These are phyloP conservation scores for Coniferiporia weirii DNA, from an alignment of 1,284 basidiomycete species.

Conservation along the genomic window DNA sequence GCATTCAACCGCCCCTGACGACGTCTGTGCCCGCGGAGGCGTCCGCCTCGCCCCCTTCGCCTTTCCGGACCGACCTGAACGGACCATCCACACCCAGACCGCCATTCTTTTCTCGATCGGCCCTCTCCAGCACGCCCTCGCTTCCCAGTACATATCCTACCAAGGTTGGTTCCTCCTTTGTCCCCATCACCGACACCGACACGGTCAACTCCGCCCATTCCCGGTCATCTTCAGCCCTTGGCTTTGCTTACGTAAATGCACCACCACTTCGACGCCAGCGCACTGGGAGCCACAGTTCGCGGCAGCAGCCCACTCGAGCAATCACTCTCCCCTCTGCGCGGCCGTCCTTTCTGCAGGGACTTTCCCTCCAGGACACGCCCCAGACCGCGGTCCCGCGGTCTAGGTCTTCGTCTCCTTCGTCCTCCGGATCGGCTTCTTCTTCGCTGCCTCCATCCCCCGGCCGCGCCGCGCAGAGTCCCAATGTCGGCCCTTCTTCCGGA, in stretches of 20 bases:
- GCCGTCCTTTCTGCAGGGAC: constrained; percentile 3
- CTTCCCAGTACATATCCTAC: not conserved
- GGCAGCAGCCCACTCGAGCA: constrained; percentile 7
- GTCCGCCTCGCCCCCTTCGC: constrained; percentile 33
- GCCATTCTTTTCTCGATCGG: not conserved
- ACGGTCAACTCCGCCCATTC: not conserved
- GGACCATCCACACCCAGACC: not conserved
- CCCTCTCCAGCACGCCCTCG: not conserved
- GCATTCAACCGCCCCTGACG: constrained; percentile 27
- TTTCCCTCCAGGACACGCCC: constrained; percentile 10
- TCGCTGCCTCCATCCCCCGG: constrained; percentile 17
- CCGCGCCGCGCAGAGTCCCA: constrained; percentile 10
- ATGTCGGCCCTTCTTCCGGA: constrained; percentile 27
- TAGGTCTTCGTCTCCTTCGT: constrained; percentile 15
- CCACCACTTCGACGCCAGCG: constrained; percentile 2
- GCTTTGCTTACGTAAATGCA: constrained; percentile 10
- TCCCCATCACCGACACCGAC: not conserved
- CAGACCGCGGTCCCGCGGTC: constrained; percentile 23
- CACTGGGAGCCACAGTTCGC: not conserved
- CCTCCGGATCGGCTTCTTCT: constrained; percentile 18
- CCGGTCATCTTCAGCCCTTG: constrained; percentile 10
- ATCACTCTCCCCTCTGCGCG: constrained; percentile 6
- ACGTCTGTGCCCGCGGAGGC: constrained; percentile 36
- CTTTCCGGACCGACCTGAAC: constrained; percentile 27
- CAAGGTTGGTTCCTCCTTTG: not conserved